Evolutionary conservation across 1,284 basidiomycete species (phyloP).

Genomic region (Irpex lacteus): DNA sequence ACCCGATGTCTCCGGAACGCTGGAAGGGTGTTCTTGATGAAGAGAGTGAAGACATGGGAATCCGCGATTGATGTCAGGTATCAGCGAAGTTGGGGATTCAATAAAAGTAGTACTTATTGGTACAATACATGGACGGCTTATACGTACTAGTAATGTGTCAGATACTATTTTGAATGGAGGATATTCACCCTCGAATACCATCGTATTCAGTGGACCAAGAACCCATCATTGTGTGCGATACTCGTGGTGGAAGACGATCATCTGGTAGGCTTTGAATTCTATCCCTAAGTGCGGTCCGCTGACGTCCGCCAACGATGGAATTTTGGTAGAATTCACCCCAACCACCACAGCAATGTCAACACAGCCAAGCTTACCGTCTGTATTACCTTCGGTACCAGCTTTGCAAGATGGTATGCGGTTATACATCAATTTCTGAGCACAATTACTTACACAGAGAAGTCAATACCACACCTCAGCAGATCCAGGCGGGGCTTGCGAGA

Average conservation of each 20-base stretch:
- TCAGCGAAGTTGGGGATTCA: neutral
- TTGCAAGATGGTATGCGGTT: conserved; percentile 28
- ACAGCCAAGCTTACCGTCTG: conserved; percentile 28
- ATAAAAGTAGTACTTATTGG: neutral
- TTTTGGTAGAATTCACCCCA: neutral
- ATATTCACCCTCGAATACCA: no score
- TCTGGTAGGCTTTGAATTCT: neutral
- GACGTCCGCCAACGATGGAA: neutral
- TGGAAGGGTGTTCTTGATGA: conserved; percentile 20
- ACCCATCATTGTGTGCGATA: no score
- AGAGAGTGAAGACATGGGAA: neutral
- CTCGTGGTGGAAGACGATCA: no score
- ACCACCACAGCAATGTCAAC: conserved; percentile 20
- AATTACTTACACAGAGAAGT: conserved; percentile 27
- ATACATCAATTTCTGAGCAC: neutral
- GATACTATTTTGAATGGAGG: no score
- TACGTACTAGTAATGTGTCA: no score
- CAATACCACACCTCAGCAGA: conserved; percentile 45
- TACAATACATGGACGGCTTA: neutral
- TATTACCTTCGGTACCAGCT: conserved; percentile 28
- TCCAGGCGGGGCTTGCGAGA: conserved; percentile 43
- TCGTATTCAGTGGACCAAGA: no score
- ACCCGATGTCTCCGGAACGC: conserved; percentile 1
- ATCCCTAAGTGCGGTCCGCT: neutral
- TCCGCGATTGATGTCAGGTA: neutral